Base-by-base conservation (phyloP, 192 early-diverging fungal species). In the Geranomyces michiganensis region DNA sequence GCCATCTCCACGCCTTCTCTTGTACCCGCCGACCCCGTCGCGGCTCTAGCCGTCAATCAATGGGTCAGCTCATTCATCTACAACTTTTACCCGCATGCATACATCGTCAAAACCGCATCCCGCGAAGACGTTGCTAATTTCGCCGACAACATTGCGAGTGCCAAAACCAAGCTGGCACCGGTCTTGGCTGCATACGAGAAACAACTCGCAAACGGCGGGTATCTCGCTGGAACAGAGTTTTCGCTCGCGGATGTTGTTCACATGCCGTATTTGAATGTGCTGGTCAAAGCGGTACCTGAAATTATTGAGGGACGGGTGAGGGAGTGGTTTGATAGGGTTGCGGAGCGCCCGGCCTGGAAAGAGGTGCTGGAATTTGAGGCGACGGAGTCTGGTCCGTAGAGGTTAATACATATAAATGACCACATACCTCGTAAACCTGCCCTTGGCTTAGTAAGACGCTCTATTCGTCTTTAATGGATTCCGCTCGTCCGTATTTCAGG, bases 11-110 rank as follows among this genome's bases (percentile, higher is more conserved):
- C 36, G 5, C 60, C 56, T 4, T 10, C 61, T 19, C 65, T 82
- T 30, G 46, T 74, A 14, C 78, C 78, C 36, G 30, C 44, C 13
- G 78, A 79, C 48, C 31, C 45, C 7, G 56, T 75, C 24, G 36
- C 74, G 47, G 32, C 64, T 36, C 61, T 65, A 8, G 24, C 79
- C 12, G 56, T 80, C 7, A 79, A 82, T 12, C 68, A 80, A 55
- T 81, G 70, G 70, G 65, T 26, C 17, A 5, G 2, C 43, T 12
- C 9, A 5, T 46, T n/a, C 21, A 19, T 41, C 21, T 70, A 22
- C 56, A 46, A 70, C 68, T 70, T 59, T 41, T 46, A 70, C 68
- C 68, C 68, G 17, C 31, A 70, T n/a, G 31, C 31, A 30, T 24
- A 53, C 51, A 58, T 70, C 56, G 19, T 45, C 56, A 56, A 70